Evolutionary conservation across 768 basidiomycete species (phyloP), one percentile per base, ranked within the genome.

Genomic region (Leucocoprinus sp.): DNA sequence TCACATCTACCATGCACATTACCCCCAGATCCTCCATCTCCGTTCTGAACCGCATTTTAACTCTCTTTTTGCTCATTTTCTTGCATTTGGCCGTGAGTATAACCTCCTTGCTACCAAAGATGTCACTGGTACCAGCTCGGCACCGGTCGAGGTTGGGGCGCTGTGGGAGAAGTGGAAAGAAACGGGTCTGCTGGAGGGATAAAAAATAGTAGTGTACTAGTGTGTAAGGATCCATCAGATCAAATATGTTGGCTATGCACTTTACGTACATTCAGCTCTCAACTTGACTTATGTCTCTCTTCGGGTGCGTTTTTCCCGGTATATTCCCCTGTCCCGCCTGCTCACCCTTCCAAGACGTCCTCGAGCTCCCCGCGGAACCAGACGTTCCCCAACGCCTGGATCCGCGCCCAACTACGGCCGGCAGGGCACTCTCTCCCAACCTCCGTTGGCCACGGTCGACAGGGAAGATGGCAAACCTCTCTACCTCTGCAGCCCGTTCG

Each of bases 1-100:
- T 3, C 96, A 99, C 66, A 82, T 98, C 59, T 99, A 98, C 66
- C 89, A 99, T 61, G 84, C 90, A 6, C 96, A 99, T 58, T 99
- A 93, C 62, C 70, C 75, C 8, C 82, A 86, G 55, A 84, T 98
- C 57, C 78, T 99, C 24, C 96, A 99, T 60, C 78, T 99, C 26
- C 89, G 90, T 43, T 82, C 87, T 11, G 96, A 98, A 62, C 88
- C 88, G 0, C 93, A 96, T 61, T 93, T 95, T 67, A 95, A 95
- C 64, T 95, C 92, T 4, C 78, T 99, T 27, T 99, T 99, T 61
- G 96, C 96, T 0, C 96, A 99, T 65, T 98, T 96, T 68, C 71
- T 99, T 24, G 87, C 95, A 0, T 98, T 98, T 57, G 96, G 96
- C 2, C 78, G 83, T 49, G 92, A 97, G 62, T 99, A 96, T 60